Conservation (phyloP, 768 basidiomycete genomes). For the Baorangia bicolor region DNA sequence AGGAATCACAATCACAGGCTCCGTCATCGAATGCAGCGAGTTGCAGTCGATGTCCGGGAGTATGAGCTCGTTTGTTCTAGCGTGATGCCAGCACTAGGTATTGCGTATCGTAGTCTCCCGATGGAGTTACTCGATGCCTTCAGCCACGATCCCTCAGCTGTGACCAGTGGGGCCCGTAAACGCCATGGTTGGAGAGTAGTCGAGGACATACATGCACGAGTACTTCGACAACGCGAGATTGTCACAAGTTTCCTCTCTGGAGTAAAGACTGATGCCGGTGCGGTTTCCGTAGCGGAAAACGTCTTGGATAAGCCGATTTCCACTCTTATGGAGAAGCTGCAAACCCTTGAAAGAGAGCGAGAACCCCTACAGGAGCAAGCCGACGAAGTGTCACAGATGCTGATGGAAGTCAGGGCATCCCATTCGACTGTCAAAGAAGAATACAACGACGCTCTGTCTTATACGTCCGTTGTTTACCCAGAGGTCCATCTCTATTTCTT, state of each 20-base stretch:
- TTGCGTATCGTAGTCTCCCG: slow-evolving; percentile 51
- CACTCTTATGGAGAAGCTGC: slow-evolving; percentile 48
- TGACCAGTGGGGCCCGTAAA: slow-evolving; percentile 62
- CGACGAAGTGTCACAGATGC: slow-evolving; percentile 45
- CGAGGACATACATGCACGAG: slow-evolving; percentile 68
- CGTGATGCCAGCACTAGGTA: slow-evolving; percentile 47
- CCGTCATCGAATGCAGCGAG: slow-evolving; percentile 65
- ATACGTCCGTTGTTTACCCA: slow-evolving; percentile 76
- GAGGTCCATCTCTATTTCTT: slow-evolving; percentile 47
- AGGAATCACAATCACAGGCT: slow-evolving; percentile 63
- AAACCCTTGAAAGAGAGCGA: slow-evolving; percentile 48
- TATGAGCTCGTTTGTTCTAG: slow-evolving; percentile 60
- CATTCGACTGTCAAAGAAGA: slow-evolving; percentile 59
- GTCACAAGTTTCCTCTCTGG: slow-evolving; percentile 46
- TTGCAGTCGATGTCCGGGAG: slow-evolving; percentile 61
- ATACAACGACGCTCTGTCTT: slow-evolving; percentile 62
- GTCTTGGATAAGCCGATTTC: slow-evolving; percentile 56
- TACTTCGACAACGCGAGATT: slow-evolving; percentile 58
- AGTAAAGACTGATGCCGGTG: neutral
- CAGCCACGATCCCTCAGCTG: slow-evolving; percentile 74
- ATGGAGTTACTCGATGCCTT: slow-evolving; percentile 71
- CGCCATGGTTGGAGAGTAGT: slow-evolving; percentile 68
- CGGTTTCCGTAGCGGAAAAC: slow-evolving; percentile 30
- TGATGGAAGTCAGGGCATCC: slow-evolving; percentile 52
- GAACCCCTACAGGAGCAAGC: slow-evolving; percentile 46